Conservation (phyloP, 1,139 yeast species). For the Magnusiomyces sp. region DNA sequence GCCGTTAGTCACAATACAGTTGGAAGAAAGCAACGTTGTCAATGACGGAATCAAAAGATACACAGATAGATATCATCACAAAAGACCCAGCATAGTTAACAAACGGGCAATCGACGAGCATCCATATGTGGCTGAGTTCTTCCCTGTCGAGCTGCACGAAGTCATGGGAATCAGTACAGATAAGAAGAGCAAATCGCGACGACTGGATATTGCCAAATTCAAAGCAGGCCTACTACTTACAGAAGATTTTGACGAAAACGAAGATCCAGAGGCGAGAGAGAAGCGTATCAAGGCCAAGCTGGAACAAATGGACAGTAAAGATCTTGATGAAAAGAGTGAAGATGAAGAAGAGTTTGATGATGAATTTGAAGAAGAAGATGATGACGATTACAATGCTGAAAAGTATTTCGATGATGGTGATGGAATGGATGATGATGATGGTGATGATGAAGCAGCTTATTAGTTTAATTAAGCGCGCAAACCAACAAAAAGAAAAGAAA, state of each 20-base stretch:
- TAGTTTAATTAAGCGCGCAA: too few relatives aligned
- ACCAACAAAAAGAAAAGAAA: too few relatives aligned
- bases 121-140: slow-evolving; percentile 51
- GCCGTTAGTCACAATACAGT: slow-evolving; percentile 26
- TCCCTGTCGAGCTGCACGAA: slow-evolving; percentile 71
- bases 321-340: slow-evolving; percentile 17
- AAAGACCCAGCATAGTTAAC: slow-evolving; percentile 18
- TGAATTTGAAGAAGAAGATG: too few relatives aligned
- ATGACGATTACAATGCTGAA: slow-evolving; percentile 62
- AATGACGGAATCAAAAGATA: slow-evolving; percentile 32
- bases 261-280: slow-evolving; percentile 37
- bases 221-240: slow-evolving; percentile 28
- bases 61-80: slow-evolving; percentile 43
- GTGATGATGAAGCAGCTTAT: slow-evolving; percentile 59
- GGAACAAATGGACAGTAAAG: too few relatives aligned
- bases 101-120: slow-evolving; percentile 73
- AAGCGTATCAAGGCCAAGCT: too few relatives aligned
- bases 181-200: slow-evolving; percentile 39
- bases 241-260: slow-evolving; percentile 39
- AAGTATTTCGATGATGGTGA: slow-evolving; percentile 45
- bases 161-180: slow-evolving; percentile 62
- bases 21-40: slow-evolving; percentile 8
- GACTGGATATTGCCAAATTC: slow-evolving; percentile 25
- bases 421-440: slow-evolving; percentile 39
- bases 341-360: slow-evolving; percentile 68